Percentiles rank a stretch among this genome's conserved stretches.
Conservation (phyloP, 1,139 yeast genomes). For the Suhomyces kunorum region DNA sequence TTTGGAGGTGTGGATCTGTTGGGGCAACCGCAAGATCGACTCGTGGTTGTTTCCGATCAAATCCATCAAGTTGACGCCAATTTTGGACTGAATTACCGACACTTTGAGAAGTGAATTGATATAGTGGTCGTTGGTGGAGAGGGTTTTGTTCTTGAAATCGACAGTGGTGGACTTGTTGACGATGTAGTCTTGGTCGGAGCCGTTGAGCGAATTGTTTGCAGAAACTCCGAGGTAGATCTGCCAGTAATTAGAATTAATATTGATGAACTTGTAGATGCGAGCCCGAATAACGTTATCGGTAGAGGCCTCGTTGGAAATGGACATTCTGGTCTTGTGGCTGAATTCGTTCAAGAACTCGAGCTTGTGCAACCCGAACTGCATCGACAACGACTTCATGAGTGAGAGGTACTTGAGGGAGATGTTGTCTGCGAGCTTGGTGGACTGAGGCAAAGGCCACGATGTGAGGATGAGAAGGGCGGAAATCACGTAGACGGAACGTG, state of each 20-base stretch:
- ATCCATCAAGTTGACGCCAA: constrained; percentile 43
- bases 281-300: constrained; percentile 43
- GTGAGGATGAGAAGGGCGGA: constrained; percentile 45
- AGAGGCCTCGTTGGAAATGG: constrained; percentile 35
- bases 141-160: constrained; percentile 24
- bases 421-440: constrained; percentile 37
- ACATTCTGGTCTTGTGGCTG: constrained; percentile 44
- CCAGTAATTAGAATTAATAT: constrained; percentile 50
- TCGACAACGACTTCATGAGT: constrained; percentile 42
- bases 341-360: constrained; percentile 46
- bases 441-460: constrained; percentile 49
- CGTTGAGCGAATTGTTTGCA: constrained; percentile 41
- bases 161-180: constrained; percentile 38
- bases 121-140: constrained; percentile 32
- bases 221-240: constrained; percentile 43
- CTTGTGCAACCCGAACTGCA: constrained; percentile 49
- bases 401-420: constrained; percentile 42
- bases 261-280: constrained; percentile 47
- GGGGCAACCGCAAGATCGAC: constrained; percentile 21
- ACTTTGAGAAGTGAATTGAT: constrained; percentile 44
- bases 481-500: constrained; percentile 45
- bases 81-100: constrained; percentile 44
- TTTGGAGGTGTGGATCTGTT: constrained; percentile 28
- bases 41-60: constrained; percentile 25
- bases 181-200: constrained; percentile 45